Conservation (phyloP, 192 early-diverging fungal genomes). For the Podila horticola region DNA sequence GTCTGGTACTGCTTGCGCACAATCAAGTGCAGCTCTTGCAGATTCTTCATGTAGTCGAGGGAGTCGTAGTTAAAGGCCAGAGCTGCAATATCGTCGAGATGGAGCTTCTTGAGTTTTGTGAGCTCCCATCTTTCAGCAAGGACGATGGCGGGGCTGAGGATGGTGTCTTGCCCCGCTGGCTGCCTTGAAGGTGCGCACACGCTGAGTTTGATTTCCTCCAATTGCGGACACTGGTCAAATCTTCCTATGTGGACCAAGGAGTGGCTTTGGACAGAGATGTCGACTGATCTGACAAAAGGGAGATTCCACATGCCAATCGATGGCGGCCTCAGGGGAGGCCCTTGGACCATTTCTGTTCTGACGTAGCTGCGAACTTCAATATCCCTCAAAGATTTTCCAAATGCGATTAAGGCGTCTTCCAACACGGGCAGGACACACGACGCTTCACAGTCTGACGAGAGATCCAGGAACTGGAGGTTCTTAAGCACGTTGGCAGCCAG, state of each 20-base stretch:
- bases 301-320: background rate
- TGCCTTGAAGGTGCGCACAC: background rate
- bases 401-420: constrained; percentile 10
- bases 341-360: background rate
- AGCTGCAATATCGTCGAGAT: background rate
- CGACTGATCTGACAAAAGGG: background rate
- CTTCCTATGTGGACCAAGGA: background rate
- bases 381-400: constrained; percentile 2
- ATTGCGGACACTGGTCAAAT: constrained; percentile 9
- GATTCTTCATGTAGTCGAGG: constrained; percentile 4
- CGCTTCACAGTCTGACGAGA: too few species aligned
- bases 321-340: background rate
- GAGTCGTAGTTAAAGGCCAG: constrained; percentile 28
- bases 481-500: too few species aligned
- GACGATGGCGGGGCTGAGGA: background rate
- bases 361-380: background rate
- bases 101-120: constrained; percentile 3
- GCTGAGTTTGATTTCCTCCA: background rate
- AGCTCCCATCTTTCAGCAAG: constrained; percentile 12
- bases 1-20: background rate
- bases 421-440: background rate
- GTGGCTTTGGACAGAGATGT: background rate
- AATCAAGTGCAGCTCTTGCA: background rate
- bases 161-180: background rate
- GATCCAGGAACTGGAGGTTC: too few species aligned